Evolutionary conservation across 257 asterid species (phyloP).

Genomic region (Plantago ovata): DNA sequence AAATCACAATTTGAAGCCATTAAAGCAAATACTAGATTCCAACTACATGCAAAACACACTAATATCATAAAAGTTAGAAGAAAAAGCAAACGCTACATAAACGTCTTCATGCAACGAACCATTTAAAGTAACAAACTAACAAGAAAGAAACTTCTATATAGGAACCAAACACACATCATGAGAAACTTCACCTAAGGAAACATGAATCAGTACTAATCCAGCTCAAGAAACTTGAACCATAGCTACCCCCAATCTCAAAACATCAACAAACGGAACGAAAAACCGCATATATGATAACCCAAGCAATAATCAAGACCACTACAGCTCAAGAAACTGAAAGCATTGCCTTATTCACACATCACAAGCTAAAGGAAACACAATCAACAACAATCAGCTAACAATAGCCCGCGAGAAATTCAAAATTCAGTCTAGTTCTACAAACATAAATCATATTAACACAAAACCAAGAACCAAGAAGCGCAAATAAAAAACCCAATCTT

Average conservation of each 20-base stretch:
- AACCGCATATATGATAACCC: neutral
- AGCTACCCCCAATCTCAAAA: neutral
- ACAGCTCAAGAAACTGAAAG: neutral
- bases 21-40: too few species aligned
- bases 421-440: neutral
- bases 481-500: neutral
- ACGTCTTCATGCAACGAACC: too few species aligned
- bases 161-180: too few species aligned
- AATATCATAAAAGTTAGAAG: too few species aligned
- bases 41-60: too few species aligned
- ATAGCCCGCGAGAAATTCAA: neutral
- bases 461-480: too few species aligned
- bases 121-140: neutral
- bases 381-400: neutral
- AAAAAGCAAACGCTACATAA: too few species aligned
- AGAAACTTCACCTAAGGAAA: too few species aligned
- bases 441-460: too few species aligned
- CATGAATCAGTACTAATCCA: too few species aligned
- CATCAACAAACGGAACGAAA: neutral
- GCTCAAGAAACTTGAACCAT: too few species aligned
- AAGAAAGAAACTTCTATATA: neutral
- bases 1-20: too few species aligned
- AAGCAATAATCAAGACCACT: neutral
- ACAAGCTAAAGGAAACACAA: neutral
- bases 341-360: neutral